Conservation (phyloP, 495 filamentous ascomycete species). For the Aspergillus asperescens region DNA sequence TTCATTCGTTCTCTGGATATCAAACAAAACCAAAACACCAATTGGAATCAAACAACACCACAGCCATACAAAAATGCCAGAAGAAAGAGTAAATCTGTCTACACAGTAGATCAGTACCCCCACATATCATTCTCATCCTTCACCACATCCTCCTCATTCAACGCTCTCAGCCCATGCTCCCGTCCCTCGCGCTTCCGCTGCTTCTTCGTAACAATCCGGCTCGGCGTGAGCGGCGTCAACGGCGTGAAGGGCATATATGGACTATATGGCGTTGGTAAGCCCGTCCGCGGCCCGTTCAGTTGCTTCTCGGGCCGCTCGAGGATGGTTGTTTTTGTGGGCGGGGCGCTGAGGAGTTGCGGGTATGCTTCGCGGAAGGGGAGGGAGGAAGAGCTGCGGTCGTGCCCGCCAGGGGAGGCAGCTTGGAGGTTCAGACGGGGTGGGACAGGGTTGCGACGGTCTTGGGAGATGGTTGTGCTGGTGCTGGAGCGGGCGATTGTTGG, state of each 20-base stretch:
- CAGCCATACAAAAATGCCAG: neutral
- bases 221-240: slow-evolving; percentile 80
- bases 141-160: slow-evolving; percentile 47
- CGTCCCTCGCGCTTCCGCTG: slow-evolving; percentile 58
- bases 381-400: slow-evolving; percentile 27
- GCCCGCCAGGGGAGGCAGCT: slow-evolving; percentile 29
- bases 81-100: no score
- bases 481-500: slow-evolving; percentile 3
- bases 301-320: slow-evolving; percentile 59
- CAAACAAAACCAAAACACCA: neutral
- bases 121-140: slow-evolving; percentile 53
- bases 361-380: slow-evolving; percentile 57
- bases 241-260: slow-evolving; percentile 92
- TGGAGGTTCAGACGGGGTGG: slow-evolving; percentile 39
- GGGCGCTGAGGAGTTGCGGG: slow-evolving; percentile 47
- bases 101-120: slow-evolving; percentile 32
- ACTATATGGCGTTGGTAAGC: slow-evolving; percentile 74
- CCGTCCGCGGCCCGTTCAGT: slow-evolving; percentile 61
- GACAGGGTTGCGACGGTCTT: slow-evolving; percentile 24
- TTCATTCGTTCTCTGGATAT: slow-evolving; percentile 2
- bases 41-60: neutral
- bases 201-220: slow-evolving; percentile 62
- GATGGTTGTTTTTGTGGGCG: slow-evolving; percentile 70
- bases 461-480: slow-evolving; percentile 47
- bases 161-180: slow-evolving; percentile 34